Percentiles rank a stretch among this genome's conserved stretches.
Conservation (phyloP, 495 filamentous ascomycete genomes). For the Aeminium ludgeri region DNA sequence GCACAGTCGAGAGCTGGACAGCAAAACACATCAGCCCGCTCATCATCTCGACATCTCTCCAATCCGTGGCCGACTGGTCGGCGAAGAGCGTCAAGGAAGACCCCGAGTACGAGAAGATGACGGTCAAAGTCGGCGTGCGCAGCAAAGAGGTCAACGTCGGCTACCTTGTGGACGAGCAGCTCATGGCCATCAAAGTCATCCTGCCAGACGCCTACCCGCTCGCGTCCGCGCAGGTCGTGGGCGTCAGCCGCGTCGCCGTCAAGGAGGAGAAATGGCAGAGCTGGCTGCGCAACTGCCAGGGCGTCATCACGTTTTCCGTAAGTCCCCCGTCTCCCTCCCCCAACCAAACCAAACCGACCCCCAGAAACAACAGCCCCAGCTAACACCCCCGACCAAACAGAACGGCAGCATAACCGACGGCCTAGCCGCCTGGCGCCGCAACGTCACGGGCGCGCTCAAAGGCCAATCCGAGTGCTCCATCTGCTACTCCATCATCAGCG, state of each 20-base stretch:
- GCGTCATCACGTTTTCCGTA: slow-evolving; percentile 76
- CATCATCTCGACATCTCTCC: slow-evolving; percentile 53
- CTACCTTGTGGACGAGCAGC: slow-evolving; percentile 76
- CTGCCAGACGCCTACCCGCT: slow-evolving; percentile 73
- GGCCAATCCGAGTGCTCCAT: slow-evolving; percentile 92
- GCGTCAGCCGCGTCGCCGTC: slow-evolving; percentile 67
- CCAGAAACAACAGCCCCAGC: neutral
- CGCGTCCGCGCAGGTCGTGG: slow-evolving; percentile 53
- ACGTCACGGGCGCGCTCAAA: slow-evolving; percentile 72
- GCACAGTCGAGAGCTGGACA: slow-evolving; percentile 64
- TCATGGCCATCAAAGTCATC: slow-evolving; percentile 56
- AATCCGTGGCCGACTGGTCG: slow-evolving; percentile 56
- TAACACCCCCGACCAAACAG: slow-evolving; percentile 18
- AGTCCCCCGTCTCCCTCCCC: no score
- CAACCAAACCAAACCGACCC: neutral
- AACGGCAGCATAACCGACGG: slow-evolving; percentile 75
- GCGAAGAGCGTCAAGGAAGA: slow-evolving; percentile 26
- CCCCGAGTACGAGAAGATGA: slow-evolving; percentile 30
- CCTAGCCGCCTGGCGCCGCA: slow-evolving; percentile 61
- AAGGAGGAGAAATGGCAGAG: slow-evolving; percentile 77
- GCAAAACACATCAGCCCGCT: slow-evolving; percentile 71
- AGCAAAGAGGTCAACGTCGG: slow-evolving; percentile 61
- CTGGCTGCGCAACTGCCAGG: slow-evolving; percentile 73
- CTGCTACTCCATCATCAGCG: slow-evolving; percentile 83
- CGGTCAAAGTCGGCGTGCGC: slow-evolving; percentile 35